Conservation (phyloP, 495 filamentous ascomycete genomes). For the Annulohypoxylon stygium region DNA sequence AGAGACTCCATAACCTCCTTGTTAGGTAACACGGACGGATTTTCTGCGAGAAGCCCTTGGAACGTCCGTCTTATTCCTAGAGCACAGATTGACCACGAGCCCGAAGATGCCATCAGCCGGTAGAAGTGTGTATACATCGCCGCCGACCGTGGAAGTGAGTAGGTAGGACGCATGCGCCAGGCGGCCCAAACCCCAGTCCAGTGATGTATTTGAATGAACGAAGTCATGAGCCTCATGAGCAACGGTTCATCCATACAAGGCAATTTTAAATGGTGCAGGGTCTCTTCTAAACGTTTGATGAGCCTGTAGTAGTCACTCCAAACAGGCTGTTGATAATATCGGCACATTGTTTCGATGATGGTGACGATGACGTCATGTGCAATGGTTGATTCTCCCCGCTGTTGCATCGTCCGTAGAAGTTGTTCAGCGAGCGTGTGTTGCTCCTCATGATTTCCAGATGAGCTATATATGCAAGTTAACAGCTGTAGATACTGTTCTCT, state of each 20-base stretch:
- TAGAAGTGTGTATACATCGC: constrained; percentile 71
- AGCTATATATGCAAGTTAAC: constrained; percentile 51
- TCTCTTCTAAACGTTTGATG: constrained; percentile 46
- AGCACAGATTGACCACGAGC: constrained; percentile 61
- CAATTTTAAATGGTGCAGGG: constrained; percentile 49
- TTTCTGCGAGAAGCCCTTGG: constrained; percentile 71
- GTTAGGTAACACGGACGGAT: constrained; percentile 63
- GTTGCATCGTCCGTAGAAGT: constrained; percentile 57
- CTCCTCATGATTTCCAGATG: constrained; percentile 13
- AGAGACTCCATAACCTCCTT: constrained; percentile 56
- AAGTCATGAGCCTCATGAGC: constrained; percentile 62
- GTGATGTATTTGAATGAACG: constrained; percentile 56
- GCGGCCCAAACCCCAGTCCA: constrained; percentile 72
- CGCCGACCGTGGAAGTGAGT: constrained; percentile 62
- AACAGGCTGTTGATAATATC: neutral
- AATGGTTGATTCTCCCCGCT: constrained; percentile 51
- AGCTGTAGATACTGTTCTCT: constrained; percentile 51
- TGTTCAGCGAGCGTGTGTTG: constrained; percentile 51
- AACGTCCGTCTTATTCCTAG: constrained; percentile 64
- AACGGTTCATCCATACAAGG: constrained; percentile 63
- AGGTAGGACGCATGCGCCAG: constrained; percentile 69
- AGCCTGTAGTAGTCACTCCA: constrained; percentile 27
- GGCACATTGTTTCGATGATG: constrained; percentile 54
- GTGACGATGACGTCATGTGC: constrained; percentile 56
- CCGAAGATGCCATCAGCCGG: constrained; percentile 61